Evolutionary conservation across 192 early-diverging fungal species (phyloP), one percentile per base, ranked within the genome.

Genomic region (Coemansia sp.): DNA sequence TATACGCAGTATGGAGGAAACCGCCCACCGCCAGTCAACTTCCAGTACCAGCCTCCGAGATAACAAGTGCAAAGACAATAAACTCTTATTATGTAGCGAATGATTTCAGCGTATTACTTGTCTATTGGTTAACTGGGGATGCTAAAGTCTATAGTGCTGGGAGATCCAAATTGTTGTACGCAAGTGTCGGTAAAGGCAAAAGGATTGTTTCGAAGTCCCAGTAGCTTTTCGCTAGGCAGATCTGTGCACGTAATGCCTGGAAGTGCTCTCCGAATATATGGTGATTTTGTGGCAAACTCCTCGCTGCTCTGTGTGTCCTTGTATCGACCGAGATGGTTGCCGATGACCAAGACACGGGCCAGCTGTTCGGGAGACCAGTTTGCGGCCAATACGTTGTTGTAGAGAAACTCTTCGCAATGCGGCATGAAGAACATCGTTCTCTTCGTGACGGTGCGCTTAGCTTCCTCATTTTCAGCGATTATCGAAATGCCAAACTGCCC

Each of bases 391-490:
- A 72, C 37, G 51, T 84, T 84, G 51, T 78, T 74, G 46, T 84
- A 84, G 31, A 84, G 73, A 25, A 78, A 75, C 34, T 75, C 69
- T 63, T 79, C 81, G 68, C 81, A 84, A 42, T 84, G 81, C 19
- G 81, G 81, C 81, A 84, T 84, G 31, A 62, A 84, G 59, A 84
- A 84, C 39, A 84, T 41, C 17, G 81, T 84, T 9, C 53, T 59
- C 10, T 31, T 63, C 0, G 7, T 19, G 5, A 60, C 81, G 11
- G 17, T 67, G 14, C 81, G 55, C 21, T 55, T 67, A 15, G 59
- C 81, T 23, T 74, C 23, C 48, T 84, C 81, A 61, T 84, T 76
- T 25, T 57, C 63, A 0, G 63, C n/a, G 12, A 84, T 78, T 32
- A 64, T 36, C 2, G 48, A 57, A 12, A 84, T 27, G 34, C 55